Conservation (phyloP, 2,329 filamentous ascomycete genomes). For the Massarina eburnea region DNA sequence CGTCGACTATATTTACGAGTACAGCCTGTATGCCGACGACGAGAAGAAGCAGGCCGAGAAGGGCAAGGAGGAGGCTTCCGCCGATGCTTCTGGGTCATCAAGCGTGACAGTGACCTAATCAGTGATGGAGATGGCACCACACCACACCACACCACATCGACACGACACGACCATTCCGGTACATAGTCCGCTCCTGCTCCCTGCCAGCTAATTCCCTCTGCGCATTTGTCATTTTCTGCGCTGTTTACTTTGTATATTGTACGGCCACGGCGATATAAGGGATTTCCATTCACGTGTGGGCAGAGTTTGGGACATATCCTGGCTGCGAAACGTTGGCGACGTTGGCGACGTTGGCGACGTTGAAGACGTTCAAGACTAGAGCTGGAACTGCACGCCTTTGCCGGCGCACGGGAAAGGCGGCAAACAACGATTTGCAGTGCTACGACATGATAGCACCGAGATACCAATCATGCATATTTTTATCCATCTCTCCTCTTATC, state of each 20-base stretch:
- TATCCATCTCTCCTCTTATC: not conserved
- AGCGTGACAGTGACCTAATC: conserved; percentile 10
- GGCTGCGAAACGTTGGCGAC: not conserved
- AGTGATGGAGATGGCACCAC: not conserved
- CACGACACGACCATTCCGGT: no score
- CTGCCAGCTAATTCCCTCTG: no score
- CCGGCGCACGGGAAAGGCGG: conserved; percentile 13
- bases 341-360: no score
- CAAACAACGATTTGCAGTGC: conserved; percentile 8
- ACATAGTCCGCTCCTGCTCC: no score
- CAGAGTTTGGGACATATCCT: not conserved
- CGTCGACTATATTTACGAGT: conserved; percentile 45
- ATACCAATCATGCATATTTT: conserved; percentile 18
- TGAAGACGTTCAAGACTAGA: not conserved
- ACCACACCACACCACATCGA: no score
- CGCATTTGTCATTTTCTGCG: no score
- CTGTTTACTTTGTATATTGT: not conserved
- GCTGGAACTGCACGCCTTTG: conserved; percentile 19
- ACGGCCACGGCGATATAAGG: not conserved
- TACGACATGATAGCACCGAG: conserved; percentile 34
- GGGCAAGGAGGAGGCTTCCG: conserved; percentile 32
- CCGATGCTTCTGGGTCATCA: conserved; percentile 27
- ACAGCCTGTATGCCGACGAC: conserved; percentile 42
- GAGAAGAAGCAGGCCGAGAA: conserved; percentile 40
- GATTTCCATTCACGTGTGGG: not conserved